These are phyloP conservation scores for Xylaria sp. DNA, from an alignment of 2,329 filamentous ascomycete genomes.

Conservation along the genomic window DNA sequence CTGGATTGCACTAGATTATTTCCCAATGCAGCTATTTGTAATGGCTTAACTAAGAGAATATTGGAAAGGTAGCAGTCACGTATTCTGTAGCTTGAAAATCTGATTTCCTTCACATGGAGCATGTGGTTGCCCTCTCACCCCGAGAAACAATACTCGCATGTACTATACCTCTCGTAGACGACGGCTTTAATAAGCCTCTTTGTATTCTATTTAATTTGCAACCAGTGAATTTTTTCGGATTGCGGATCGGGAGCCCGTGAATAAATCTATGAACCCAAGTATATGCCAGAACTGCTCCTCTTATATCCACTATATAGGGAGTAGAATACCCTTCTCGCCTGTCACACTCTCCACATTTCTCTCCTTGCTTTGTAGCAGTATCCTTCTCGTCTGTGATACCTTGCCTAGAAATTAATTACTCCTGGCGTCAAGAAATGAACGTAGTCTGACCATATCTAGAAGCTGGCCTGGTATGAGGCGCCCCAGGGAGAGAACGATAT, in stretches of 20 bases:
- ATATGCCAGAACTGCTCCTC: not conserved
- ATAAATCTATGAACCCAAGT: not conserved
- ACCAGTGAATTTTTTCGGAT: not conserved
- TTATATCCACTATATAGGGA: not conserved
- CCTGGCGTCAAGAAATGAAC: not conserved
- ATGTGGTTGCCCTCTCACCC: not conserved
- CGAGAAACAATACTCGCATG: not conserved
- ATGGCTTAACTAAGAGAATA: not conserved
- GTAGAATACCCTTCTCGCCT: not conserved
- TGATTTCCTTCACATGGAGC: not conserved
- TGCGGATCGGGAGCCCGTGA: conserved; percentile 8
- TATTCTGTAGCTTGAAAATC: not conserved
- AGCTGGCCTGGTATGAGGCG: not conserved
- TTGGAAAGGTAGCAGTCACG: not conserved
- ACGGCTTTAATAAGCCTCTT: not conserved
- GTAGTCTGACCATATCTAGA: not conserved
- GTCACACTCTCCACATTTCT: not conserved
- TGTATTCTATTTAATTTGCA: not conserved
- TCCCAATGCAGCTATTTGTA: conserved; percentile 2
- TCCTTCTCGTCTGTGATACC: not conserved
- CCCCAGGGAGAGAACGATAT: not conserved
- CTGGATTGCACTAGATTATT: not conserved
- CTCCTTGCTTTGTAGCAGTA: not conserved
- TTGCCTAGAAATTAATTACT: conserved; percentile 8
- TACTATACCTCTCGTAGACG: not conserved